Base-by-base conservation (phyloP, 495 filamentous ascomycete genomes). In the Lasiosphaeris hirsuta region DNA sequence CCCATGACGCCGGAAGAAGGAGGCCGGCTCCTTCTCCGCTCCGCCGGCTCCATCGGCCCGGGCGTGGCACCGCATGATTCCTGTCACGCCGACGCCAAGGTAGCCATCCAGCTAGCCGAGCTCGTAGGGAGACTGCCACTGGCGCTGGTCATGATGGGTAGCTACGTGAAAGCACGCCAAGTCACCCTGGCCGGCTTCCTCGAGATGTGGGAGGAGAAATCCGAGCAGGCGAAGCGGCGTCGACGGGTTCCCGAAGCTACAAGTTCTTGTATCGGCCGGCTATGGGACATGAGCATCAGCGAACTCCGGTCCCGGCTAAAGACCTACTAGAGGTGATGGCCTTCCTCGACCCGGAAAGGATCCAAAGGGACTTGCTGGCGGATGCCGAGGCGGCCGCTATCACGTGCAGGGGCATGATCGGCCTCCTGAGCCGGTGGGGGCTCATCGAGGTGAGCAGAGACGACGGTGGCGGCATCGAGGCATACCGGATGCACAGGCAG, bases 141-240 rank as follows among this genome's bases (percentile, higher is more conserved):
- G 14, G 65, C 63, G 17, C 18, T 68, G 15, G 51, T 46, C 10
- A 51, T 63, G 33, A 48, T 65, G 2, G 59, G 56, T 8, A 63
- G 65, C 2, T 63, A 63, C 46, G 39, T 61, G 8, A 46, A 44
- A 36, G 50, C 58, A 36, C 61, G 63, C 23, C 18, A 48, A 6
- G 57, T 56, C 15, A 51, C 42, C 7, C 47, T 68, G 10, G 41
- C 40, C 1, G 65, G 66, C 15, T 58, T 66, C 4, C n/a, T 63
- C 9, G 65, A 66, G 34, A 55, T 63, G 1, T 66, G 61, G 56
- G 48, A 66, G 36, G 63, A 63, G 46, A 62, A 58, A 23, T 49
- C 37, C 4, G 53, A 41, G 23, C 36, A 59, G 36, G 56, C 17
- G 18, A 35, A 53, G 18, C 14, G 18, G 9, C 41, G n/a, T n/a